These are phyloP conservation scores for Erythrophleum fordii DNA, from an alignment of 306 rosid species.

Conservation along the genomic window DNA sequence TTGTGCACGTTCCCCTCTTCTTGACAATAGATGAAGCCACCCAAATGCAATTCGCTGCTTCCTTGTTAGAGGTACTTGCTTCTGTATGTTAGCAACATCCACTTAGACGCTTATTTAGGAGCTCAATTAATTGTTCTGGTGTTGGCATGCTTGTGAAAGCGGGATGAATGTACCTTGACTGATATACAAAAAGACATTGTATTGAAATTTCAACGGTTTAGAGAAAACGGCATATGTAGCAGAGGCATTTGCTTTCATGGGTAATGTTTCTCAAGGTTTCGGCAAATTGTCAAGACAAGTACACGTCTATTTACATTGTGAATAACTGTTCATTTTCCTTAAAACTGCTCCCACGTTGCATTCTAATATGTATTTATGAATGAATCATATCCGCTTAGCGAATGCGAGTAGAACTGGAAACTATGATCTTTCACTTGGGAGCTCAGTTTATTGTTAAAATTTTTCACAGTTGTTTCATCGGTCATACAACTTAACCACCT, in stretches of 20 bases:
- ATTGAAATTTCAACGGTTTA: constrained; percentile 14
- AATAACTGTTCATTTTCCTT: constrained; percentile 9
- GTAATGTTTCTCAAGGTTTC: constrained; percentile 24
- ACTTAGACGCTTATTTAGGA: constrained; percentile 10
- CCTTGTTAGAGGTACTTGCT: constrained; percentile 83
- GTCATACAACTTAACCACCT: background rate
- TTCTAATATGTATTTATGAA: background rate
- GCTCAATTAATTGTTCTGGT: constrained; percentile 4
- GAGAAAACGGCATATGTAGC: constrained; percentile 9
- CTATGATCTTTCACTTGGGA: background rate
- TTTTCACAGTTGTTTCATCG: background rate
- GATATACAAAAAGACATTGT: constrained; percentile 10
- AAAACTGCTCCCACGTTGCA: background rate
- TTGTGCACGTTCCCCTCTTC: constrained; percentile 94
- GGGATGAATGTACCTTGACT: constrained; percentile 32
- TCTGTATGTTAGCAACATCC: constrained; percentile 52
- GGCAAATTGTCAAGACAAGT: background rate
- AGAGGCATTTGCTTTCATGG: constrained; percentile 9
- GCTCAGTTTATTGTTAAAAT: background rate
- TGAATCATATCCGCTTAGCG: background rate
- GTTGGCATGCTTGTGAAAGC: constrained; percentile 29
- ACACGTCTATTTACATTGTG: background rate
- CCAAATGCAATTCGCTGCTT: constrained; percentile 92
- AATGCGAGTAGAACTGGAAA: background rate
- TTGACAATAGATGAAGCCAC: constrained; percentile 73